A percentile compares a stretch with the other conserved stretches of the same genome.
Evolutionary conservation across 768 basidiomycete genomes (phyloP).

Genomic region (Calocera viscosa): DNA sequence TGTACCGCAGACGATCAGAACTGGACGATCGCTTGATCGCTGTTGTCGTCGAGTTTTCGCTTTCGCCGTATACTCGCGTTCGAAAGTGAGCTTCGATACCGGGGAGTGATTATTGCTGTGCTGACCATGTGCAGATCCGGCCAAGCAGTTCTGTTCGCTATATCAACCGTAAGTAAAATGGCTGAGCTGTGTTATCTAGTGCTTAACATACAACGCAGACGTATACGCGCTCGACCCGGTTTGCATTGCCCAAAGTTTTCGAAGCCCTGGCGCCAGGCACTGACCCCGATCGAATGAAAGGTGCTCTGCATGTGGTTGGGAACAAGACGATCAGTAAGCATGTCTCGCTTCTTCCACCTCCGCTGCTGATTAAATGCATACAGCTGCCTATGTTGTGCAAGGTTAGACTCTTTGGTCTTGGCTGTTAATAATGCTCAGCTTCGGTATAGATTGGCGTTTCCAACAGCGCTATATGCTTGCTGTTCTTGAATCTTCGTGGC

Average conservation of each 20-base stretch:
- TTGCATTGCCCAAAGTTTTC: slow-evolving; percentile 12
- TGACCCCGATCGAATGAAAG: slow-evolving; percentile 26
- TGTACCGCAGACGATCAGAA: slow-evolving; percentile 59
- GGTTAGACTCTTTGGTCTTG: neutral
- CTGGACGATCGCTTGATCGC: slow-evolving; percentile 58
- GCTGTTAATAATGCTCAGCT: neutral
- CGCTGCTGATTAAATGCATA: neutral
- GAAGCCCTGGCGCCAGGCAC: slow-evolving; percentile 20
- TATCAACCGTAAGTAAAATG: slow-evolving; percentile 42
- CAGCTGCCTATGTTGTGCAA: neutral
- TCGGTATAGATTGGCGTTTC: neutral
- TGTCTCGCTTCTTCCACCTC: neutral
- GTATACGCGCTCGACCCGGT: slow-evolving; percentile 17
- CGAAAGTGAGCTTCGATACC: slow-evolving; percentile 63
- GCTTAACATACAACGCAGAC: neutral
- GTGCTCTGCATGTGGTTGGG: slow-evolving; percentile 46
- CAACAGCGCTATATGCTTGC: neutral
- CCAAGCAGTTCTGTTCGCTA: slow-evolving; percentile 51
- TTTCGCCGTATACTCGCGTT: slow-evolving; percentile 69
- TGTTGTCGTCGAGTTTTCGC: slow-evolving; percentile 58
- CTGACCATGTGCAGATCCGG: slow-evolving; percentile 39
- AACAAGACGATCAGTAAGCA: slow-evolving; percentile 33
- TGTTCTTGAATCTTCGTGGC: slow-evolving; percentile 22
- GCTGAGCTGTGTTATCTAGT: slow-evolving; percentile 15
- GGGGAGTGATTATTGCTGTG: too few species aligned